A percentile compares a stretch with the other conserved stretches of the same genome.
Evolutionary conservation across 768 basidiomycete species (phyloP).

Genomic region (Serendipita sp.): DNA sequence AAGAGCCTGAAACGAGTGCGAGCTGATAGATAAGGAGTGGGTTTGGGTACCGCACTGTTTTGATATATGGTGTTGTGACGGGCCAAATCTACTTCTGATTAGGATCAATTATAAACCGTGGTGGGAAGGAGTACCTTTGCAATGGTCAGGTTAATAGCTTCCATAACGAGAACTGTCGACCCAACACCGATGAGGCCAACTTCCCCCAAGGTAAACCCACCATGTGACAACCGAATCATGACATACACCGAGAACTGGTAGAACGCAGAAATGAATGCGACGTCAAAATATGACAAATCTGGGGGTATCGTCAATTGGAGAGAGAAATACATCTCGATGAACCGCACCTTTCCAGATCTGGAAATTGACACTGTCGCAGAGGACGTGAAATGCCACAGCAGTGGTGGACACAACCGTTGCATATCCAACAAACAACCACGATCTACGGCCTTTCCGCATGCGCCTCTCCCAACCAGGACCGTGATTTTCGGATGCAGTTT

Average conservation of each 20-base stretch:
- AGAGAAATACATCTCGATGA: neutral
- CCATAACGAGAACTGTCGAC: constrained; percentile 71
- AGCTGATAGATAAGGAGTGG: constrained; percentile 85
- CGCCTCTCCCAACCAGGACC: neutral
- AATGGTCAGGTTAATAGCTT: constrained; percentile 69
- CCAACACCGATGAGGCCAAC: constrained; percentile 78
- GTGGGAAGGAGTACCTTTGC: constrained; percentile 36
- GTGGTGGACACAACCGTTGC: constrained; percentile 34
- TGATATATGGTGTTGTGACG: constrained; percentile 62
- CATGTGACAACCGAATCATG: constrained; percentile 69
- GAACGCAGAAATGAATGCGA: constrained; percentile 54
- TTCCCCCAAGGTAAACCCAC: constrained; percentile 93
- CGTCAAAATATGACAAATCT: constrained; percentile 71
- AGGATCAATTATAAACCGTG: constrained; percentile 1
- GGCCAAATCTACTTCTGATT: constrained; percentile 48
- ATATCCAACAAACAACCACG: constrained; percentile 50
- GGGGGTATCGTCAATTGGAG: constrained; percentile 5
- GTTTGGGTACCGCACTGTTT: constrained; percentile 83
- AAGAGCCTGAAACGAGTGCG: constrained; percentile 79
- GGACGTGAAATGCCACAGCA: constrained; percentile 33
- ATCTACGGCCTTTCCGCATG: constrained; percentile 36
- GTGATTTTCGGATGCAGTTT: constrained; percentile 24
- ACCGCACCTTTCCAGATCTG: constrained; percentile 58
- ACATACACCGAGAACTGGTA: constrained; percentile 87
- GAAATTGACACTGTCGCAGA: constrained; percentile 26